These are phyloP conservation scores for Castanea mollissima DNA, from an alignment of 306 rosid genomes.

Conservation along the genomic window DNA sequence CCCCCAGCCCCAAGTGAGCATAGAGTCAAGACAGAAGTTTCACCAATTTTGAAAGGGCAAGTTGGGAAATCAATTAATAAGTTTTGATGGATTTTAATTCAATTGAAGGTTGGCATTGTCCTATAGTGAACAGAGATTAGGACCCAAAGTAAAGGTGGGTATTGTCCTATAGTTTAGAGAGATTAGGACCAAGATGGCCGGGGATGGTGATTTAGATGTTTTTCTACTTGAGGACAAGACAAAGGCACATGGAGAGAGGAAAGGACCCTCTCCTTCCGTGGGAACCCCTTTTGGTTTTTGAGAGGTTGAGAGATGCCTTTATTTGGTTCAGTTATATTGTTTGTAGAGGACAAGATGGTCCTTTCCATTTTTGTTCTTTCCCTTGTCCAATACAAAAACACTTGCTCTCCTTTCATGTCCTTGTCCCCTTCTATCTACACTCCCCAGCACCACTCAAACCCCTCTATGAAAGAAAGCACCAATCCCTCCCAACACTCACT, in stretches of 20 bases:
- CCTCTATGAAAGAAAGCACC: slow-evolving; percentile 8
- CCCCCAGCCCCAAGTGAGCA: slow-evolving; percentile 2
- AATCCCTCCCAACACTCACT: background rate
- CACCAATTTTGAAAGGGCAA: slow-evolving; percentile 33
- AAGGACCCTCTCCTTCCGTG: slow-evolving; percentile 29
- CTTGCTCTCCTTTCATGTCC: slow-evolving; percentile 19
- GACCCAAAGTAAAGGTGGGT: slow-evolving; percentile 22
- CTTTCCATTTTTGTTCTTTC: slow-evolving; percentile 51
- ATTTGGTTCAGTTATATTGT: slow-evolving; percentile 10
- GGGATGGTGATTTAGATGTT: slow-evolving; percentile 56
- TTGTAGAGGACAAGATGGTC: slow-evolving; percentile 54
- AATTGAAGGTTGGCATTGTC: background rate
- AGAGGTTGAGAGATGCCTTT: slow-evolving; percentile 42
- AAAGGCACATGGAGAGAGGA: slow-evolving; percentile 64
- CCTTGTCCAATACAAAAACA: slow-evolving; percentile 38
- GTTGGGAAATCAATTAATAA: slow-evolving; percentile 19
- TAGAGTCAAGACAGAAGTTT: slow-evolving; percentile 11
- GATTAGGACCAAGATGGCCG: slow-evolving; percentile 27
- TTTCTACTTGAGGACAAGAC: slow-evolving; percentile 65
- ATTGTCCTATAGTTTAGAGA: slow-evolving; percentile 44
- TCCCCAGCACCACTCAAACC: slow-evolving; percentile 14
- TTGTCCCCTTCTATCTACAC: slow-evolving; percentile 23
- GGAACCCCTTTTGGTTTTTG: slow-evolving; percentile 21
- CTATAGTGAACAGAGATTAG: background rate
- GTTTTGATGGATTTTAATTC: background rate